phyloP scores from a whole-genome alignment of 306 rosid genomes.

The Fragaria nilgerrensis region DNA sequence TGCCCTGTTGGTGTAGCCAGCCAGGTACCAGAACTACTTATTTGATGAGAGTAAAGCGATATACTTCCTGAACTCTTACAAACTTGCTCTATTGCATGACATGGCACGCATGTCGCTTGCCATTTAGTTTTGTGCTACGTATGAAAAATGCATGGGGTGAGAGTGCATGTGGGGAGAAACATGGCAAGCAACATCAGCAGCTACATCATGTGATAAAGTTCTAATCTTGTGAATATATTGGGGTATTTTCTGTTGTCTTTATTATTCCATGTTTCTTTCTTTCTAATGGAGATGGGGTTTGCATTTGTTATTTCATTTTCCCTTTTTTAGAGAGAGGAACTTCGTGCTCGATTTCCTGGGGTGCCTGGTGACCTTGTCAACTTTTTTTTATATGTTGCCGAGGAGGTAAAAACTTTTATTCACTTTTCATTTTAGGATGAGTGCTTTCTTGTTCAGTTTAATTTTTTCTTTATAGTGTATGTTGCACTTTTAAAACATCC shows the following conservation, averaged over 20 bases:
- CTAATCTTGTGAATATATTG: not conserved
- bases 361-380: slow-evolving; percentile 99
- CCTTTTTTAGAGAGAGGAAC: slow-evolving; percentile 75
- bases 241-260: not conserved
- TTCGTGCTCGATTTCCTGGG: slow-evolving; percentile 99
- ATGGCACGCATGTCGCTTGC: slow-evolving; percentile 13
- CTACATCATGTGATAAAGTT: not conserved
- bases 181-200: slow-evolving; percentile 9
- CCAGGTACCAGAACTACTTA: slow-evolving; percentile 55
- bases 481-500: not conserved
- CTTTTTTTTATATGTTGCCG: slow-evolving; percentile 89
- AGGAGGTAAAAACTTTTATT: slow-evolving; percentile 63
- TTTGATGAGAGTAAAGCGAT: not conserved
- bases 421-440: slow-evolving; percentile 6
- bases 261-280: slow-evolving; percentile 18
- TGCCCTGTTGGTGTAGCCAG: slow-evolving; percentile 99
- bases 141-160: not conserved
- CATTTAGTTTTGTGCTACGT: not conserved
- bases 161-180: not conserved
- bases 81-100: not conserved
- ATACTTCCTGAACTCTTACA: not conserved
- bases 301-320: slow-evolving; percentile 8
- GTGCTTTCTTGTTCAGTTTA: slow-evolving; percentile 8
- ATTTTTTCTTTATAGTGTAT: not conserved
- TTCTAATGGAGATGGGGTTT: slow-evolving; percentile 16